A percentile compares a stretch with the other conserved stretches of the same genome.
phyloP scores from a whole-genome alignment of 2,329 filamentous ascomycete genomes.

The Aspergillus neoniger region DNA sequence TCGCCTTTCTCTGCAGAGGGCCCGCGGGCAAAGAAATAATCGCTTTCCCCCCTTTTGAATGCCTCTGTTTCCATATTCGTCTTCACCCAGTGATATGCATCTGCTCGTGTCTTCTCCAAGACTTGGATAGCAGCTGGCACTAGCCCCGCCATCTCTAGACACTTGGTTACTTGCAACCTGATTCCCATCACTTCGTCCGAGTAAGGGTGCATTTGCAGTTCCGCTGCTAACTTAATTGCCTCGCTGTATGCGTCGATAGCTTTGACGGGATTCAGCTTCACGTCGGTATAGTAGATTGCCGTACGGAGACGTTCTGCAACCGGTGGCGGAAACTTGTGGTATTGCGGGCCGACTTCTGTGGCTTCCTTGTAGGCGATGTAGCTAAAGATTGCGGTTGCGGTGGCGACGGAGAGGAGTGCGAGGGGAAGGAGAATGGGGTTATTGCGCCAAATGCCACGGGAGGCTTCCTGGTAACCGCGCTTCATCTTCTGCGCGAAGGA shows the following conservation, averaged over 20 bases:
- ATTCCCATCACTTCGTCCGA: constrained; percentile 90
- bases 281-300: constrained; percentile 84
- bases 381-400: constrained; percentile 36
- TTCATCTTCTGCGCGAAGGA: constrained; percentile 34
- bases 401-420: constrained; percentile 42
- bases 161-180: constrained; percentile 75
- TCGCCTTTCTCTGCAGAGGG: constrained; percentile 15
- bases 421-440: constrained; percentile 46
- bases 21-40: no score
- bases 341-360: constrained; percentile 43
- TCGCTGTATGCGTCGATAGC: constrained; percentile 82
- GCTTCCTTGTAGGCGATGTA: constrained; percentile 49
- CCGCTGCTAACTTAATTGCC: constrained; percentile 71
- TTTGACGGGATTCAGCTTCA: constrained; percentile 69
- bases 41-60: constrained; percentile 10
- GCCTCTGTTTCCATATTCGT: constrained; percentile 17
- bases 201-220: constrained; percentile 79
- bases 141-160: constrained; percentile 76
- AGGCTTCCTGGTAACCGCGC: constrained; percentile 38
- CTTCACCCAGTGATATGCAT: constrained; percentile 57
- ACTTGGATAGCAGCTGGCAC: constrained; percentile 72
- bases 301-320: constrained; percentile 67
- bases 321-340: constrained; percentile 46
- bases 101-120: constrained; percentile 71
- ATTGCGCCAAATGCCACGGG: constrained; percentile 44